Evolutionary conservation across 768 basidiomycete genomes (phyloP), one percentile per base, ranked within the genome.

Genomic region (Austroboletus eburneus): DNA sequence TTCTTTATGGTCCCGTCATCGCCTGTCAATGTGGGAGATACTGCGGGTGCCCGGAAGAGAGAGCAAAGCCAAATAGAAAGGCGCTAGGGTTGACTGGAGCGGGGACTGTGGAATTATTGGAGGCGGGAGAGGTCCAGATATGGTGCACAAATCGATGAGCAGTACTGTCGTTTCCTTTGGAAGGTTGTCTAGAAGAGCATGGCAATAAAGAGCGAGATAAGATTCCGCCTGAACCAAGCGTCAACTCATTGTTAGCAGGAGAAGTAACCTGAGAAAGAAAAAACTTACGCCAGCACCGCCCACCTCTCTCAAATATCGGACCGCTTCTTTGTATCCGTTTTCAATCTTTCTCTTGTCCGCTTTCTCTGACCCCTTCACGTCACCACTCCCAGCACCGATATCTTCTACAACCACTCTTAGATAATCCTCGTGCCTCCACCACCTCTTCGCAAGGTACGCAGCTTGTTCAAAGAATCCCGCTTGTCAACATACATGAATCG

Each of bases 391-490:
- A 10, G 49, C 39, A 12, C 79, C 83, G 1, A 85, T 82, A 68
- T 98, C 96, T 66, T 98, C 94, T 39, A 99, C 87, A 66, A 93
- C 86, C 39, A 98, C 94, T 48, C 90, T 75, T 33, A 99, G 66
- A 65, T 92, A 97, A 55, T 97, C 95, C 57, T 94, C 91, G 55
- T 97, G 92, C 18, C 88, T 70, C 24, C 85, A 82, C 65, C 92
- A 98, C 61, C 91, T 90, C 69, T 83, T 83, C 17, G 96, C 95
- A 14, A 99, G 77, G 62, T 94, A 98, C 1, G 83, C 81, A 1
- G 95, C 95, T 60, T 98, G 95, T 46, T 93, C 86, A 57, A 90
- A 96, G 65, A 95, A 98, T 0, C 92, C 91, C 2, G 93, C 95
- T 65, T 98, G 95, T 22, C 96, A 78, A 58, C 94, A 97, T 23